A percentile compares a stretch with the other conserved stretches of the same genome.
Conservation (phyloP, 1,284 basidiomycete species). For the Sutorius eximius region DNA sequence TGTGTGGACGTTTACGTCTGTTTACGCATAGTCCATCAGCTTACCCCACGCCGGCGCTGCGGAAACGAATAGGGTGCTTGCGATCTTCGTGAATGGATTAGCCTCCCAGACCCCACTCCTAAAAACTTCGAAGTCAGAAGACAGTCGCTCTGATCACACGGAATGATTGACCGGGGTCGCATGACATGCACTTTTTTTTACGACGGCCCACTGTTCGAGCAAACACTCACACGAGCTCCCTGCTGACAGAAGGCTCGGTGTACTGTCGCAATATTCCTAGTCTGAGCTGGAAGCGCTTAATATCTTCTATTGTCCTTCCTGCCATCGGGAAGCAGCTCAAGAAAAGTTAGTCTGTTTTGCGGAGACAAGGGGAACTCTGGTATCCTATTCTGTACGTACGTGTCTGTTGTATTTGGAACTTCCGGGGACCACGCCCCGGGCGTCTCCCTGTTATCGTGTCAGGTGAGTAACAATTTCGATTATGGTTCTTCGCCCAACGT, state of each 20-base stretch:
- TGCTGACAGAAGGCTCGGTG: too few relatives aligned
- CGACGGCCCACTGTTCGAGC: background rate
- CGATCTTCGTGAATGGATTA: too few relatives aligned
- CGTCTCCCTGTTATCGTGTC: background rate
- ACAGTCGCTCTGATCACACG: too few relatives aligned
- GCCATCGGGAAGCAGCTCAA: background rate
- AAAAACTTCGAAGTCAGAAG: too few relatives aligned
- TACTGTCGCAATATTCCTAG: background rate
- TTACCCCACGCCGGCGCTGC: too few relatives aligned
- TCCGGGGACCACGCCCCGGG: background rate
- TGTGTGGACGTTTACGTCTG: constrained; percentile 14
- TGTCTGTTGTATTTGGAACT: background rate
- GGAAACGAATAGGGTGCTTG: too few relatives aligned
- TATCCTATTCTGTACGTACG: background rate
- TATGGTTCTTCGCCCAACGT: background rate
- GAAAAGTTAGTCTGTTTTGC: constrained; percentile 7
- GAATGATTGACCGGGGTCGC: too few relatives aligned
- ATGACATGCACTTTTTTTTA: too few relatives aligned
- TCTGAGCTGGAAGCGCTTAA: background rate
- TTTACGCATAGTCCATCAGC: constrained; percentile 1
- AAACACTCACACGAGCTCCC: background rate
- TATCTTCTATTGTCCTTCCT: background rate
- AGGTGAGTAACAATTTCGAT: constrained; percentile 13
- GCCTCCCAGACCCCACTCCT: too few relatives aligned
- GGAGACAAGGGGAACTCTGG: constrained; percentile 8